Evolutionary conservation across 768 basidiomycete genomes (phyloP).

Genomic region (Mycena vitilis): DNA sequence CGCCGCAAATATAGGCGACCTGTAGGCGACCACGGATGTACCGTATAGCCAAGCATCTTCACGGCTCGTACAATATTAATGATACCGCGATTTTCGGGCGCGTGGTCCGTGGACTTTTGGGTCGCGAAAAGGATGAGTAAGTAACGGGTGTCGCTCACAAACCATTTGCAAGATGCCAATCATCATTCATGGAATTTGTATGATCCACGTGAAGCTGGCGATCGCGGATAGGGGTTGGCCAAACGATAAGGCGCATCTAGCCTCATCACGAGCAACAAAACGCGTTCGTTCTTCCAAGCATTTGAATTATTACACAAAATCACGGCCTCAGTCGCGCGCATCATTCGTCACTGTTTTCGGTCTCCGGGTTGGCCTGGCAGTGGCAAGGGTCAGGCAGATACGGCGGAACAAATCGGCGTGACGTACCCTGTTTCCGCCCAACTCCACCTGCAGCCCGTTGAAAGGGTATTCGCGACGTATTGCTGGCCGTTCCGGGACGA

Average conservation of each 20-base stretch:
- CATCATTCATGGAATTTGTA: too few species aligned
- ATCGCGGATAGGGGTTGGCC: neutral
- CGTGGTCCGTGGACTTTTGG: neutral
- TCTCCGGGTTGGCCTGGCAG: constrained; percentile 35
- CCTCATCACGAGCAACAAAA: neutral
- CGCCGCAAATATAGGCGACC: neutral
- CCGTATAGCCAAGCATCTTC: neutral
- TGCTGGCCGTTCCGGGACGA: constrained; percentile 72
- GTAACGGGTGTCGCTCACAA: too few species aligned
- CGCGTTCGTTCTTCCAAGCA: neutral
- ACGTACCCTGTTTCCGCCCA: constrained; percentile 82
- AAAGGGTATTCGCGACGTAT: constrained; percentile 83
- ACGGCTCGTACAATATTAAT: neutral
- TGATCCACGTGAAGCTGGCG: neutral
- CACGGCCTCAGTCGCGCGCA: constrained; percentile 1
- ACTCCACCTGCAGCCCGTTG: constrained; percentile 77
- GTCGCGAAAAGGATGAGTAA: too few species aligned
- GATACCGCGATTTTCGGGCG: neutral
- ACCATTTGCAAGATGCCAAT: too few species aligned
- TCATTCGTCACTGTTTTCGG: constrained; percentile 36
- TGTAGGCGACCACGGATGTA: neutral
- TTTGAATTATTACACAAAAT: constrained; percentile 11
- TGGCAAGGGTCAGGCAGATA: constrained; percentile 21
- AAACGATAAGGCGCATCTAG: too few species aligned
- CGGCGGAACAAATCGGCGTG: neutral